phyloP scores from a whole-genome alignment of 345 rosid genomes.

The Acer yangbiense region DNA sequence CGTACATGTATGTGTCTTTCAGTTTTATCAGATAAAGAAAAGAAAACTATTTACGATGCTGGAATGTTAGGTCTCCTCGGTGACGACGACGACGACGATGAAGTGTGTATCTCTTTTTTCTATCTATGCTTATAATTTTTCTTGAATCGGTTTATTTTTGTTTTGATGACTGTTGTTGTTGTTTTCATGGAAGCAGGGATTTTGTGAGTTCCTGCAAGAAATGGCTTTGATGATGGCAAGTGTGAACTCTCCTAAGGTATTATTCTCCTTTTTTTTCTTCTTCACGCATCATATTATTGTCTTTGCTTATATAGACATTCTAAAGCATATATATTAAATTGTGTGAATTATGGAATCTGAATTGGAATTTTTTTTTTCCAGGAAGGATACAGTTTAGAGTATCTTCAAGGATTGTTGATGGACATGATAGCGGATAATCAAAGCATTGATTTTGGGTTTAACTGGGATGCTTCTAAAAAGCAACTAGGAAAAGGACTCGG shows the following conservation, averaged over 20 bases:
- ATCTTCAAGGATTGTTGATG: constrained; percentile 33
- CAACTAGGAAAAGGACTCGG: not conserved
- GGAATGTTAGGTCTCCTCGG: constrained; percentile 31
- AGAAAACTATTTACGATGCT: constrained; percentile 35
- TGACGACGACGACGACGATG: constrained; percentile 37
- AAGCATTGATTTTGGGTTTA: not conserved
- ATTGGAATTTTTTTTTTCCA: not conserved
- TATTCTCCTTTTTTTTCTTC: too few species aligned
- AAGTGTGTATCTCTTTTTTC: constrained; percentile 26
- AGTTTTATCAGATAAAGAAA: constrained; percentile 33
- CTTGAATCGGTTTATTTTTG: not conserved
- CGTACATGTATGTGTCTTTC: not conserved
- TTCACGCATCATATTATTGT: not conserved
- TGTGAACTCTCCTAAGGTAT: constrained; percentile 26
- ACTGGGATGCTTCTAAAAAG: not conserved
- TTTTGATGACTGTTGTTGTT: not conserved
- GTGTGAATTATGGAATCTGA: not conserved
- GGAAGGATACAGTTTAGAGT: constrained; percentile 28
- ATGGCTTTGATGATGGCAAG: constrained; percentile 37
- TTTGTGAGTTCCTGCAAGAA: constrained; percentile 46
- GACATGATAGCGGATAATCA: constrained; percentile 32
- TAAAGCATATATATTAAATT: not conserved
- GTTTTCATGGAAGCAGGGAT: constrained; percentile 24
- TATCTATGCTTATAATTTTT: not conserved
- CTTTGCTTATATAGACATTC: not conserved